phyloP scores from a whole-genome alignment of 2,329 filamentous ascomycete genomes.

The Pezicula radicicola region DNA sequence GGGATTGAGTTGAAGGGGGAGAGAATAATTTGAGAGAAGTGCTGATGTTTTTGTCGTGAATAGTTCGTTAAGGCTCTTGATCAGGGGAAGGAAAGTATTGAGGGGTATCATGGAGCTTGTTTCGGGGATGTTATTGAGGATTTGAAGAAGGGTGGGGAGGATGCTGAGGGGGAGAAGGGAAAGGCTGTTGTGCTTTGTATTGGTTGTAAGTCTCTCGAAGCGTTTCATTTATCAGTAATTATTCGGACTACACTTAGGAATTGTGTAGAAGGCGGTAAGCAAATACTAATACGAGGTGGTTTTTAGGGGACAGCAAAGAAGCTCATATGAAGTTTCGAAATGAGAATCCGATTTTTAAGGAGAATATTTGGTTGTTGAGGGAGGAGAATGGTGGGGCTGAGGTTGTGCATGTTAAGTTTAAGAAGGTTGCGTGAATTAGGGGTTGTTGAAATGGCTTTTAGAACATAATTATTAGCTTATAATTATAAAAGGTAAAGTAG shows the following conservation, averaged over 20 bases:
- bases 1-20: no score
- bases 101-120: not conserved
- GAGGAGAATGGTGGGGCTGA: not conserved
- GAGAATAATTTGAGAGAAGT: no score
- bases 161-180: not conserved
- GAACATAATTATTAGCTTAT: no score
- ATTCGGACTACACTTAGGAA: no score
- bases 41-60: no score
- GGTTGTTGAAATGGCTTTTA: not conserved
- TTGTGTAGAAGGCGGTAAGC: no score
- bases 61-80: not conserved
- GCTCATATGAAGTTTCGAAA: constrained; percentile 1
- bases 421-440: not conserved
- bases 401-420: not conserved
- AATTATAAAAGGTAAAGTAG: no score
- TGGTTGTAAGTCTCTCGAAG: constrained; percentile 1
- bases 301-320: constrained; percentile 4
- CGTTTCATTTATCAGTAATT: not conserved
- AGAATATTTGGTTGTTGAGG: constrained; percentile 1
- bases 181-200: constrained; percentile 3
- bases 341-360: not conserved
- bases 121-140: constrained; percentile 5
- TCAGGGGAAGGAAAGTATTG: not conserved
- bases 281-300: no score
- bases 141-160: not conserved